Evolutionary conservation across 352 stramenopile species (phyloP), one percentile per base, ranked within the genome.

Genomic region (Globisporangium barbulae): DNA sequence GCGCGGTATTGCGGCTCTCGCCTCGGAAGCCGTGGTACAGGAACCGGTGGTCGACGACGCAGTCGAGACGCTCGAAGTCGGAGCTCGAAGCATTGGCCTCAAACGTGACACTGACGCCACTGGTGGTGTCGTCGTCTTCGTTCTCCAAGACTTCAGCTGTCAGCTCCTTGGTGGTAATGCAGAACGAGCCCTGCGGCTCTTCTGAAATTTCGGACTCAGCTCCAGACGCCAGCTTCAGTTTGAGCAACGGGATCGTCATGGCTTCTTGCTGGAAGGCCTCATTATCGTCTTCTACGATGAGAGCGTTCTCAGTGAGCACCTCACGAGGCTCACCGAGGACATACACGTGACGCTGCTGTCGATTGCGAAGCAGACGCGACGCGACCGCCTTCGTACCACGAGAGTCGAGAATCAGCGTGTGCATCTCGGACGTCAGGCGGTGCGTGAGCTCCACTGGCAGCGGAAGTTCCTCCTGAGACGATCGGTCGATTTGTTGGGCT

Each of bases 1-100:
- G 70, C 2, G 45, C 54, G 0, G 76, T 65, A 5, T 78, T 84
- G 47, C 85, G 85, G 0, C 74, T 56, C 37, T 81, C 75, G 28
- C 67, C 65, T 15, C 76, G 78, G 48, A 91, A 80, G 10, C 78
- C 71, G 19, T 67, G 72, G 52, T 76, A 83, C 3, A 91, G 37
- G 41, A 85, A 80, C 1, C 68, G 70, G 37, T 69, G 57, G 52
- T 91, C 82, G 2, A 91, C 25, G 17, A 91, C 54, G 45, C 74
- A 83, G 31, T 79, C 69, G 28, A 87, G 55, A 7, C 15, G 25
- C 53, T 35, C 33, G 19, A 72, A 13, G 35, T 15, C 69, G 2
- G 25, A 55, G 19, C 64, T 66, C 33, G 45, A 28, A 45, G 71
- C 57, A 17, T 69, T 57, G n/a, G 63, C 47, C 4, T 57, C 21